These are phyloP conservation scores for Paramecium pentaurelia DNA, from an alignment of 73 alveolate species.

Conservation along the genomic window DNA sequence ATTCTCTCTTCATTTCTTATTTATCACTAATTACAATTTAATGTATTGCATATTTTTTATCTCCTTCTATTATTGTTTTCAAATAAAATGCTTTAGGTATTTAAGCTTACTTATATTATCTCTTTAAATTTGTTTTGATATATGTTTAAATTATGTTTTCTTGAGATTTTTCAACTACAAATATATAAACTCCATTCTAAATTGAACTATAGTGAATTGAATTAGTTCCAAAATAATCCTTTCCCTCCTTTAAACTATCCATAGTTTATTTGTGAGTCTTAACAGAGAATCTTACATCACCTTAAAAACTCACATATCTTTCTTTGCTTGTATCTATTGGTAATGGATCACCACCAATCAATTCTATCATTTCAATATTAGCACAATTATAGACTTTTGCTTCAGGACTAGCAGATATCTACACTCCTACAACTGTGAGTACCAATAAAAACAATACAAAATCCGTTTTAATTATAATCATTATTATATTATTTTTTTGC, in stretches of 20 bases:
- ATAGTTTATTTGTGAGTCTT: background rate
- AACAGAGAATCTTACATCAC: background rate
- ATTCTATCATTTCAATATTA: background rate
- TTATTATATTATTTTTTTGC: background rate
- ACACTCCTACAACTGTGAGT: background rate
- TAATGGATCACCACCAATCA: conserved; percentile 17
- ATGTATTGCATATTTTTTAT: conserved; percentile 31
- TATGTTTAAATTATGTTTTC: background rate
- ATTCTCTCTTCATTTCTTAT: background rate
- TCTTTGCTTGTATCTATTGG: background rate
- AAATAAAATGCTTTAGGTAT: background rate
- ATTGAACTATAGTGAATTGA: background rate
- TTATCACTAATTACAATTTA: background rate
- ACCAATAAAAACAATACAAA: background rate
- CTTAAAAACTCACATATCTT: background rate
- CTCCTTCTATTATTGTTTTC: background rate
- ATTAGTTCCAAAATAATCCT: conserved; percentile 38
- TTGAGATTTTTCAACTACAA: background rate
- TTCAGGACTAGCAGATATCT: background rate
- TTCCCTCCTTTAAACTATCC: background rate
- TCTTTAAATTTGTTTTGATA: background rate
- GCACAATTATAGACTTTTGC: background rate
- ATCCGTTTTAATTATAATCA: conserved; percentile 17
- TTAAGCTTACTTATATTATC: background rate
- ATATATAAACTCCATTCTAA: background rate